Conservation (phyloP, 768 basidiomycete genomes). For the Cubamyces lactineus region DNA sequence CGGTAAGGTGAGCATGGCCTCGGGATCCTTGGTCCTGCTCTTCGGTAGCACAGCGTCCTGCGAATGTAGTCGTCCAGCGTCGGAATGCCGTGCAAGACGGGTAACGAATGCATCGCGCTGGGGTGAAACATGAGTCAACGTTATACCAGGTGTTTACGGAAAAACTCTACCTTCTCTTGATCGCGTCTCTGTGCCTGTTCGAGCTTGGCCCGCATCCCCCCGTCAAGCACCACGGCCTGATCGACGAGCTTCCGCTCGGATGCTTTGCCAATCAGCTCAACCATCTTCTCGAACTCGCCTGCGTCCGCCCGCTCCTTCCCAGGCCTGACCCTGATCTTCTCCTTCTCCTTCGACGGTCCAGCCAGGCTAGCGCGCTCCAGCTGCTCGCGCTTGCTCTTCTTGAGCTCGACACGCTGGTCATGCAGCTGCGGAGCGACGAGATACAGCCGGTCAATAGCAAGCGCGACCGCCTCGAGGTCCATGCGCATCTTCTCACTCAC, state of each 20-base stretch:
- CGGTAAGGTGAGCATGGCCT: conserved; percentile 47
- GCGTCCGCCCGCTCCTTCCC: conserved; percentile 53
- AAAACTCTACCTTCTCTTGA: conserved; percentile 58
- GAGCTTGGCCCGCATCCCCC: conserved; percentile 54
- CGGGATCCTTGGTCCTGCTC: conserved; percentile 35
- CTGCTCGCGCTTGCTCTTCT: conserved; percentile 66
- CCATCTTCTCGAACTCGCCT: conserved; percentile 68
- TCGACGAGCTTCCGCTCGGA: conserved; percentile 66
- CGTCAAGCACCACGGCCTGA: conserved; percentile 72
- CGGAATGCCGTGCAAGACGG: conserved; percentile 69
- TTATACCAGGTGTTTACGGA: neutral
- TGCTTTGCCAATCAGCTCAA: conserved; percentile 72
- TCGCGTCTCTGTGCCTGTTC: conserved; percentile 64
- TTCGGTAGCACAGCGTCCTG: conserved; percentile 66
- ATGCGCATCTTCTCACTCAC: conserved; percentile 78
- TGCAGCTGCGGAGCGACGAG: conserved; percentile 84
- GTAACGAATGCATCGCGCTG: conserved; percentile 80
- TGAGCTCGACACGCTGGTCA: conserved; percentile 92
- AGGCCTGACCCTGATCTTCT: conserved; percentile 31
- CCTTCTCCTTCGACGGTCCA: conserved; percentile 35
- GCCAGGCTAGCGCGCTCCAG: conserved; percentile 69
- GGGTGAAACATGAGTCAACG: conserved; percentile 1
- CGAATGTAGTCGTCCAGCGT: conserved; percentile 70
- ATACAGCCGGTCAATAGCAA: conserved; percentile 90
- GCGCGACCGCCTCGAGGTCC: conserved; percentile 83